phyloP scores from a whole-genome alignment of 2,329 filamentous ascomycete species.

The Ophiostoma triangulosporum region DNA sequence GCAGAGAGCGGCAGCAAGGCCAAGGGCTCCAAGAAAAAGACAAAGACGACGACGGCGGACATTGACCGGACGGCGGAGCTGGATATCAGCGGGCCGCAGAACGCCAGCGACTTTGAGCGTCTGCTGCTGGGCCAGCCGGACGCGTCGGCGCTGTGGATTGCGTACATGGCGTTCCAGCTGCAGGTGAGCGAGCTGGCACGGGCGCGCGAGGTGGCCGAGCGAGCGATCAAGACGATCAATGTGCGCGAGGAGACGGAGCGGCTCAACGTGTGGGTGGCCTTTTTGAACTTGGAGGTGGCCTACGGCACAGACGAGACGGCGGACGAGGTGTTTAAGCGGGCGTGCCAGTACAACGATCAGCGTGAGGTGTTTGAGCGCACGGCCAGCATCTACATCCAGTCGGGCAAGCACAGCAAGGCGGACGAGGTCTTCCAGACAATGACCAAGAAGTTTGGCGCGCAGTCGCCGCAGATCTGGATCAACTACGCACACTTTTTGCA shows the following conservation, averaged over 20 bases:
- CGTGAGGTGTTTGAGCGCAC: slow-evolving; percentile 81
- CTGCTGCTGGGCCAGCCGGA: slow-evolving; percentile 85
- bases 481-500: slow-evolving; percentile 94
- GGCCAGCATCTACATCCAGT: slow-evolving; percentile 89
- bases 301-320: slow-evolving; percentile 75
- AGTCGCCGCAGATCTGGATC: slow-evolving; percentile 69
- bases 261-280: slow-evolving; percentile 86
- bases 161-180: slow-evolving; percentile 98
- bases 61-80: slow-evolving; percentile 87
- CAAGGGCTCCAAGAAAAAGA: slow-evolving; percentile 52
- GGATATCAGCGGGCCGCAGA: slow-evolving; percentile 77
- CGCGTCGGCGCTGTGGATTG: slow-evolving; percentile 85
- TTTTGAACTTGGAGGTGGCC: slow-evolving; percentile 85
- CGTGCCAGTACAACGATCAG: slow-evolving; percentile 86
- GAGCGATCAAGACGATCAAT: slow-evolving; percentile 81
- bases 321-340: slow-evolving; percentile 78
- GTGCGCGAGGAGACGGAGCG: slow-evolving; percentile 87
- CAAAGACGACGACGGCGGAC: slow-evolving; percentile 64
- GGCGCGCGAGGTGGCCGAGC: slow-evolving; percentile 78
- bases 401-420: slow-evolving; percentile 75
- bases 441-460: slow-evolving; percentile 77
- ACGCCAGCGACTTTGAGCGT: slow-evolving; percentile 83
- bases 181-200: slow-evolving; percentile 79
- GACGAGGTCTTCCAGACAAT: slow-evolving; percentile 77
- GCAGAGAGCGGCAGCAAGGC: slow-evolving; percentile 19